phyloP scores from a whole-genome alignment of 2,329 filamentous ascomycete species.

The Camillea tinctor region DNA sequence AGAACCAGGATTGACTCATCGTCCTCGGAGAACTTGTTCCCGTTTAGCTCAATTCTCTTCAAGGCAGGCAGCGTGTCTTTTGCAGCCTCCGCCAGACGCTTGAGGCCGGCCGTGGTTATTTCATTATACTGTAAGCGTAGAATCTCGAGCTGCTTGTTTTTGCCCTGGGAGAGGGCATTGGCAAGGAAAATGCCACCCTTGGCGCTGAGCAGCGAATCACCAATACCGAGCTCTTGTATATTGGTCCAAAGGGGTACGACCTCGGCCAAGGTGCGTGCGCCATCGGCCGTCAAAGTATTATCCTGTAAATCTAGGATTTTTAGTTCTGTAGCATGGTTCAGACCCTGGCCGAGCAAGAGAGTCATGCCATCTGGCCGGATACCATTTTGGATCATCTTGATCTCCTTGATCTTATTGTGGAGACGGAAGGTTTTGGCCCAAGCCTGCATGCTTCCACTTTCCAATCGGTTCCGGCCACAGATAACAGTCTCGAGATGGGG shows the following conservation, averaged over 20 bases:
- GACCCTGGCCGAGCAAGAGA: slow-evolving; percentile 73
- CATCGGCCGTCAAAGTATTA: slow-evolving; percentile 88
- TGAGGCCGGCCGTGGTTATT: slow-evolving; percentile 74
- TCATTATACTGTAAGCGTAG: slow-evolving; percentile 93
- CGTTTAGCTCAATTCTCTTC: slow-evolving; percentile 88
- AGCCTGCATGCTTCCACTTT: slow-evolving; percentile 93
- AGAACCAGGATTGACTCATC: slow-evolving; percentile 70
- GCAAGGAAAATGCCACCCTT: slow-evolving; percentile 75
- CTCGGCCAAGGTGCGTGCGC: slow-evolving; percentile 73
- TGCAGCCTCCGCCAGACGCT: slow-evolving; percentile 67
- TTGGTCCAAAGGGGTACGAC: slow-evolving; percentile 73
- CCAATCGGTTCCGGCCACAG: slow-evolving; percentile 91
- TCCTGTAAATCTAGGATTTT: slow-evolving; percentile 88
- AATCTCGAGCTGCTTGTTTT: slow-evolving; percentile 76
- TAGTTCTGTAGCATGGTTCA: slow-evolving; percentile 67
- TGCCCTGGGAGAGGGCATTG: slow-evolving; percentile 68
- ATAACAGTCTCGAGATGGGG: slow-evolving; percentile 93
- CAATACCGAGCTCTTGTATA: slow-evolving; percentile 80
- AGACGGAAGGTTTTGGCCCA: slow-evolving; percentile 88
- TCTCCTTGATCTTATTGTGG: slow-evolving; percentile 75
- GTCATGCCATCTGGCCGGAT: slow-evolving; percentile 93
- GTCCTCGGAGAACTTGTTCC: slow-evolving; percentile 90
- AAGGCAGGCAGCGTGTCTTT: slow-evolving; percentile 69
- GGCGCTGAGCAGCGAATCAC: slow-evolving; percentile 80
- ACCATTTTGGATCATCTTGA: slow-evolving; percentile 98